These are phyloP conservation scores for Boletales sp. DNA, from an alignment of 768 basidiomycete genomes.

Conservation along the genomic window DNA sequence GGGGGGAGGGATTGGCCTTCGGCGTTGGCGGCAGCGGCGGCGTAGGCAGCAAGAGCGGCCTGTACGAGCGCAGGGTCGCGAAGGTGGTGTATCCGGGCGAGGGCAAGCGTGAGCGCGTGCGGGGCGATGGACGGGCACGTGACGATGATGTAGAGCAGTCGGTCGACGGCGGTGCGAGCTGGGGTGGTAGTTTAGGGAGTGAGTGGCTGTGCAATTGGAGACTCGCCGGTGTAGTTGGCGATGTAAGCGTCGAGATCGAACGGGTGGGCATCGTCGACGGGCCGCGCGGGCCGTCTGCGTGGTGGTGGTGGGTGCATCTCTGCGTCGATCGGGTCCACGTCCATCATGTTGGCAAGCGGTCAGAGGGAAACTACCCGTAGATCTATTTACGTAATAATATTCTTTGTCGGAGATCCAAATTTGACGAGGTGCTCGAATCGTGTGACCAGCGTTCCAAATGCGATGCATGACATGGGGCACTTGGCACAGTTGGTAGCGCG, in stretches of 20 bases:
- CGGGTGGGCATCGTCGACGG: slow-evolving; percentile 76
- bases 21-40: slow-evolving; percentile 34
- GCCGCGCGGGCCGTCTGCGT: slow-evolving; percentile 30
- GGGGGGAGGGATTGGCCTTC: slow-evolving; percentile 43
- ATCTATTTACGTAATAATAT: too few species aligned
- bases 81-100: slow-evolving; percentile 60
- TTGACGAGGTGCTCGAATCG: too few species aligned
- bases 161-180: slow-evolving; percentile 73
- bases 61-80: slow-evolving; percentile 66
- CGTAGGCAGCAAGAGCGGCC: slow-evolving; percentile 50
- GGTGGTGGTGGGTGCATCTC: slow-evolving; percentile 17
- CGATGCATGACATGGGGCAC: slow-evolving; percentile 31
- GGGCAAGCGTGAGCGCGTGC: slow-evolving; percentile 67
- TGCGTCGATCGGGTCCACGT: slow-evolving; percentile 27
- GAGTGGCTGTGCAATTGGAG: not conserved
- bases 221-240: slow-evolving; percentile 67
- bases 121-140: slow-evolving; percentile 66
- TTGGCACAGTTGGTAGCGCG: slow-evolving; percentile 62
- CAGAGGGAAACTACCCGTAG: too few species aligned
- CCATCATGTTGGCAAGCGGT: slow-evolving; percentile 19
- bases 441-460: too few species aligned
- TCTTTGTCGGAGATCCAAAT: too few species aligned
- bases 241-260: slow-evolving; percentile 85
- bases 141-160: slow-evolving; percentile 65
- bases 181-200: slow-evolving; percentile 28